Evolutionary conservation across 2,329 filamentous ascomycete genomes (phyloP).

Genomic region (Exophiala bonariae): DNA sequence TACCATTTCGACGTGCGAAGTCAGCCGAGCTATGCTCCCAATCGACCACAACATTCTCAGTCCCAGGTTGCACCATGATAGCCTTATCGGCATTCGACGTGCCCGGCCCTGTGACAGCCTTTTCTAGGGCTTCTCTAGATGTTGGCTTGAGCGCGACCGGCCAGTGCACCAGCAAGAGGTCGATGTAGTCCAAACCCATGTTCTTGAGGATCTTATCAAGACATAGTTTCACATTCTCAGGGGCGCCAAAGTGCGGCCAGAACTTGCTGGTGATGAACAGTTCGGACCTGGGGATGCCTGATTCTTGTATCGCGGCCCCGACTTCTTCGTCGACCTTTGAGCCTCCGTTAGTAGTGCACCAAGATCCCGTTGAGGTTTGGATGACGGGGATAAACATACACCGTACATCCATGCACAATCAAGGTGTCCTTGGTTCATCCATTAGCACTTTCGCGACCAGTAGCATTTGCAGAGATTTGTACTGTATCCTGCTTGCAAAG

Average conservation of each 20-base stretch:
- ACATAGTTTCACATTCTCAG: constrained; percentile 40
- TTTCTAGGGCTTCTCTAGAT: constrained; percentile 13
- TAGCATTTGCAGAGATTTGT: no score
- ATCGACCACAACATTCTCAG: constrained; percentile 2
- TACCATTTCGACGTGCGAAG: constrained; percentile 27
- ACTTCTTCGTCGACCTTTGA: constrained; percentile 55
- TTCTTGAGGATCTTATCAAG: constrained; percentile 62
- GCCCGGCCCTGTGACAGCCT: constrained; percentile 3
- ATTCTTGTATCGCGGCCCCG: constrained; percentile 54
- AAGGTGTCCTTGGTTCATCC: no score
- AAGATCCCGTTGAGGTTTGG: no score
- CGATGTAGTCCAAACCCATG: constrained; percentile 70
- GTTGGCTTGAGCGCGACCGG: constrained; percentile 38
- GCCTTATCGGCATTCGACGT: constrained; percentile 12
- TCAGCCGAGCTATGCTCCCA: constrained; percentile 3
- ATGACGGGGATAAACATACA: constrained; percentile 1
- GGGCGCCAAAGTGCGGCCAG: constrained; percentile 54
- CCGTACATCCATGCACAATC: constrained; percentile 58
- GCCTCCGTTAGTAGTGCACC: no score
- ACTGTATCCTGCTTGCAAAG: constrained; percentile 54
- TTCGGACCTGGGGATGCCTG: constrained; percentile 49
- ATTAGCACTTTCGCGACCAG: no score
- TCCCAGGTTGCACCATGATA: not conserved
- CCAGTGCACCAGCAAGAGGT: constrained; percentile 64
- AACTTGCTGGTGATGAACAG: constrained; percentile 56